Base-by-base conservation (phyloP, 2,329 filamentous ascomycete genomes). In the Botrytis squamosa region DNA sequence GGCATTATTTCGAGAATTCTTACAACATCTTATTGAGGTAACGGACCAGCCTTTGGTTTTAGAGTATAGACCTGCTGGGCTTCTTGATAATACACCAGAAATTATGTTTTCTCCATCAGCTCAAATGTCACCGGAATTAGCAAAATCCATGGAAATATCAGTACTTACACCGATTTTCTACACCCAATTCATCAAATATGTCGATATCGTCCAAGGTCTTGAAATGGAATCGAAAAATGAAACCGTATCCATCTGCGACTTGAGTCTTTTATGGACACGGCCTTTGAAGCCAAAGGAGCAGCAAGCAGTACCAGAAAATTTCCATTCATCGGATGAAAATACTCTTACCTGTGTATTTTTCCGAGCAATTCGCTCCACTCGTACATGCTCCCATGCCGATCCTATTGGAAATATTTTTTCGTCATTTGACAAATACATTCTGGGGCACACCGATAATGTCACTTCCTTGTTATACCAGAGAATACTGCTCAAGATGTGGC, bases 91-190 rank as follows among this genome's bases (percentile, higher is more conserved):
- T 20, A 73, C 79, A 5, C 78, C 83, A 22, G 83, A 85, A 76
- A 77, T 82, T 40, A 83, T 86, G 75, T 77, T 76, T 33, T 86
- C 84, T 7, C 74, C 78, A 8, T 69, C 76, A 3, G 80, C 81
- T 22, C 71, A 74, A 18, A 70, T 77, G 2, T 71, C 77, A 0
- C 71, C 66, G 20, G 69, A 74, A 4, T 57, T 74, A 2, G 70
- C 71, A 3, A 74, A 85, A 36, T 59, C 74, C 81, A 69, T 92
- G 9, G 86, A 88, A 62, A 82, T 93, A 66, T 86, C 86, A 71
- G 83, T 93, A 7, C 80, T 91, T 33, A 91, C 89, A 0, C 91
- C 91, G 0, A 84, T 83, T 0, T 93, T 93, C 79, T 93, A 93
- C 82, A 85, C 87, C 20, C 86, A 90, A 42, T 89, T 93, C 66